Percentiles rank a stretch among this genome's conserved stretches.
Conservation (phyloP, 257 asterid species). For the Solanum ossicruentum region DNA sequence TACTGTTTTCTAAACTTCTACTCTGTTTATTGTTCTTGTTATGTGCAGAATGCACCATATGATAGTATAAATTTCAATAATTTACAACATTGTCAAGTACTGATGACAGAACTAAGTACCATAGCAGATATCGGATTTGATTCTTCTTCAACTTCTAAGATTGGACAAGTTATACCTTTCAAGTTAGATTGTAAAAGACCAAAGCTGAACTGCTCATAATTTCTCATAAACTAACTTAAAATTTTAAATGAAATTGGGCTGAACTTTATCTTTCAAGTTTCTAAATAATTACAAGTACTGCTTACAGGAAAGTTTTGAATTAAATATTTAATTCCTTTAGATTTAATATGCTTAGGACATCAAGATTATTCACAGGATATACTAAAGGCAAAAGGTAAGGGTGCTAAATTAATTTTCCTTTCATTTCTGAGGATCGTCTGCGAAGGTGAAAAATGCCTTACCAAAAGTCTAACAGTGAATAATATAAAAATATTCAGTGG, state of each 20-base stretch:
- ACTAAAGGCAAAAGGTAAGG: background rate
- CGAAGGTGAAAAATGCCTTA: background rate
- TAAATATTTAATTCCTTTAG: background rate
- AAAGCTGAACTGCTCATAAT: background rate
- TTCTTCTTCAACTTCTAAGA: background rate
- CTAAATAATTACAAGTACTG: background rate
- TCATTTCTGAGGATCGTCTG: background rate
- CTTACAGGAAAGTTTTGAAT: background rate
- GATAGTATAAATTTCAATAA: background rate
- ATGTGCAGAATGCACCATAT: background rate
- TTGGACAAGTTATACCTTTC: background rate
- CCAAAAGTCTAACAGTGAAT: background rate
- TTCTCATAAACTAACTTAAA: background rate
- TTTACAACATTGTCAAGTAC: background rate
- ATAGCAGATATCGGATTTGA: background rate
- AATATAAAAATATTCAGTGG: background rate
- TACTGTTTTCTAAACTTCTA: background rate
- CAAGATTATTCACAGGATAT: background rate
- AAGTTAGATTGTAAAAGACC: background rate
- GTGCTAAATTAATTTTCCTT: background rate
- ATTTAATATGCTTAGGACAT: background rate
- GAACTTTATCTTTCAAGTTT: background rate
- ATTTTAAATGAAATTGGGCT: background rate
- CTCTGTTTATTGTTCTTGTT: background rate
- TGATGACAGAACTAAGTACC: background rate